Base-by-base conservation (phyloP, 176 grass and related monocot species). In the Themeda triandra region DNA sequence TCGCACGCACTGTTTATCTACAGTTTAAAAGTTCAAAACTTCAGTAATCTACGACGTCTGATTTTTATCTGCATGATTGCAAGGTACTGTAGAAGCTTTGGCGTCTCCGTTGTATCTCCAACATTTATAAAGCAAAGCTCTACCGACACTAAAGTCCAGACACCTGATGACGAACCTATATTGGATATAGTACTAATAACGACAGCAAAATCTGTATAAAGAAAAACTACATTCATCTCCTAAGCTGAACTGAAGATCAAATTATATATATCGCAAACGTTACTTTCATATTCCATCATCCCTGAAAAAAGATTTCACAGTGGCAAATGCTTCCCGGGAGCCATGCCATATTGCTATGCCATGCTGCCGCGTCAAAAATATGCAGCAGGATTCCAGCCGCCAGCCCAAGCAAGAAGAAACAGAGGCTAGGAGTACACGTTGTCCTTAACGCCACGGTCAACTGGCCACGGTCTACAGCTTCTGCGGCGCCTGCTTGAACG, bases 341-440 rank as follows among this genome's bases (percentile, higher is more conserved):
- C 84, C 76, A 88, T 84, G 87, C 63, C 78, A 70, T 36, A 82
- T 88, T 75, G 87, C 65, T 66, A 78, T 54, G 66, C 83, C 75
- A 89, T 45, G 80, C 91, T 91, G 91, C 92, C 85, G 92, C 90
- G 84, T 84, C 62, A 92, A 98, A 97, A 91, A 86, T 83, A 88
- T 90, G 68, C 83, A 90, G 96, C 93, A 92, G 87, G 80, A 85
- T 91, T 86, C 49, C 86, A 71, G 59, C 84, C 73, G 66, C 29
- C 31, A 54, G 78, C 27, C 28, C 88, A 82, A 86, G 86, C 78
- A 78, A 78, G 53, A 64, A 66, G 37, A 40, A 48, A 86, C 54
- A 40, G 68, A 72, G 54, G 86, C 71, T 84, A n/a, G n/a, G n/a
- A n/a, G n/a, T 56, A 86, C 74, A 81, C 60, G 77, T n/a, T n/a